Base-by-base conservation (phyloP, 768 basidiomycete species). In the Boletus rubescentipes region DNA sequence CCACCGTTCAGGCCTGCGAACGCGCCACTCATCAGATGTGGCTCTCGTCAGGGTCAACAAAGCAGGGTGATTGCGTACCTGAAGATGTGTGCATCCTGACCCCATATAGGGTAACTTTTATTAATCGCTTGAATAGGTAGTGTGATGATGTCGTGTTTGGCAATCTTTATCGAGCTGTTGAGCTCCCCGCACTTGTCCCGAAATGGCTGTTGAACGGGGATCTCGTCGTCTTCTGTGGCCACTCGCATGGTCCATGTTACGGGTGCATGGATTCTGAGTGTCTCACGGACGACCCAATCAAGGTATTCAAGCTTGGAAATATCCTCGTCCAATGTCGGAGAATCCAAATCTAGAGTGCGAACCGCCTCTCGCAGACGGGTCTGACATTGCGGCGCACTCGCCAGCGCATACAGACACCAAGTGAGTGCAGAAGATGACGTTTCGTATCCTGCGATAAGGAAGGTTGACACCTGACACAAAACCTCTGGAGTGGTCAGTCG, bases 371-470 rank as follows among this genome's bases (percentile, higher is more conserved):
- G 79, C 11, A 88, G 72, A 38, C 65, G 66, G 18, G 59, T 54
- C 61, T 87, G 86, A n/a, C 69, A 66, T 3, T 65, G 67, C 0
- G 77, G 78, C 43, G 77, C 64, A 50, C 75, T 72, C 7, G 78
- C 70, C 49, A 88, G 77, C 39, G 79, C 77, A 64, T 83, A 84
- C 3, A 88, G 72, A 50, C 79, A 79, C 85, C 85, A 89, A 8
- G 82, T 76, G 15, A 87, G 71, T 4, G 83, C 80, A 7, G 75
- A 75, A 1, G 81, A 74, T 16, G 79, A 79, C 1, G 84, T 85
- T 65, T 87, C 85, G 70, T 88, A 80, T 11, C 86, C 86, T 5
- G 83, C 82, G 14, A 80, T 75, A 30, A 87, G 73, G 64, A 87
- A 86, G 0, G 83, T 85, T 11, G 80, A 78, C 55, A 86, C 85